These are phyloP conservation scores for Gardenia jasminoides DNA, from an alignment of 257 asterid species.

Conservation along the genomic window DNA sequence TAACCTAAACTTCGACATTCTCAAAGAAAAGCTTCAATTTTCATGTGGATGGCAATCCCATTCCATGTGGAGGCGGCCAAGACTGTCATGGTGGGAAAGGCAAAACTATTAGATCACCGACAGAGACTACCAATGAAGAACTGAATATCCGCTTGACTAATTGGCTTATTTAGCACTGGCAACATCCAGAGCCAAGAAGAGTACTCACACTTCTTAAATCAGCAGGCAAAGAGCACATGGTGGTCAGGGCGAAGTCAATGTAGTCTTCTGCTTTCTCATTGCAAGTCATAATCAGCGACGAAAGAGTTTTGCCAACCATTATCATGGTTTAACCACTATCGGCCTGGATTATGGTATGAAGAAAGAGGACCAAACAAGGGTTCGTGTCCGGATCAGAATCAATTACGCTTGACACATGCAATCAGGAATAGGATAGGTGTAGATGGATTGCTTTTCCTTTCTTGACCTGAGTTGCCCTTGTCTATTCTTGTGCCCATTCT, in stretches of 20 bases:
- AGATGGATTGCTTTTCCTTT: conserved; percentile 34
- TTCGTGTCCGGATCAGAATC: neutral
- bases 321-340: neutral
- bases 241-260: neutral
- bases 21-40: too few species aligned
- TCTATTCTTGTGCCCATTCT: conserved; percentile 43
- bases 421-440: conserved; percentile 49
- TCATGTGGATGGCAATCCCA: neutral
- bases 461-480: conserved; percentile 41
- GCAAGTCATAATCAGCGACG: neutral
- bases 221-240: neutral
- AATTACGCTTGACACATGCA: conserved; percentile 37
- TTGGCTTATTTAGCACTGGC: neutral
- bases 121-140: neutral
- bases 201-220: neutral
- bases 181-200: neutral
- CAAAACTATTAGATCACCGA: neutral
- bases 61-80: neutral
- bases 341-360: neutral
- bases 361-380: neutral
- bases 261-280: neutral
- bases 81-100: neutral
- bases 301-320: neutral
- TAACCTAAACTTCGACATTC: neutral
- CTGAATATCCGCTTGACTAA: neutral